Evolutionary conservation across 106 monocot genomes (phyloP).

Genomic region (Allium cepa): DNA sequence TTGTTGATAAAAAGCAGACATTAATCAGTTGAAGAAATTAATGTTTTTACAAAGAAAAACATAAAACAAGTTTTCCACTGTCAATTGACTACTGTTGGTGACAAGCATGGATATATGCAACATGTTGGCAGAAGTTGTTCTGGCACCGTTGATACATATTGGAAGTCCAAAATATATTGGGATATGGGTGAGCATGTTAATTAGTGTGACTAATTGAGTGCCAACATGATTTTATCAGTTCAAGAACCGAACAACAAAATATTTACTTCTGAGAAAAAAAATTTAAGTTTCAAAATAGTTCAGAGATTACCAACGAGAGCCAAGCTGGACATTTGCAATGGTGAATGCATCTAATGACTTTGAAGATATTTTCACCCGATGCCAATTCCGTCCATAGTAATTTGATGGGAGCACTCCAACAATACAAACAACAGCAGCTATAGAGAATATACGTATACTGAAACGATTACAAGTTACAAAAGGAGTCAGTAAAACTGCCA

Average conservation of each 20-base stretch:
- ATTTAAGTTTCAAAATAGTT: neutral
- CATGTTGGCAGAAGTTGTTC: too few relatives aligned
- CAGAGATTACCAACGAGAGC: slow-evolving; percentile 43
- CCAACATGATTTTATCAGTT: too few relatives aligned
- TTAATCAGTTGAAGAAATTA: too few relatives aligned
- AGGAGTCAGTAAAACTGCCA: neutral
- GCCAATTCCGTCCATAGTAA: slow-evolving; percentile 61
- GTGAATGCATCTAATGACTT: slow-evolving; percentile 65
- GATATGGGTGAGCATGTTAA: too few relatives aligned
- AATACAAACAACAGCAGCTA: slow-evolving; percentile 63
- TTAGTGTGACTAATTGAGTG: too few relatives aligned
- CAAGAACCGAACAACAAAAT: neutral
- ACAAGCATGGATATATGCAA: too few relatives aligned
- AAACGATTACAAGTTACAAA: neutral
- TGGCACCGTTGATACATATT: too few relatives aligned
- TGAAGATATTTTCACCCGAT: slow-evolving; percentile 34
- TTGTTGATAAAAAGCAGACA: neutral
- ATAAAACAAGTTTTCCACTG: too few relatives aligned
- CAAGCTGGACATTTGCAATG: slow-evolving; percentile 49
- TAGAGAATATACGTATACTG: slow-evolving; percentile 72
- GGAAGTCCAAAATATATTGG: too few relatives aligned
- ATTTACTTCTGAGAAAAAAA: neutral
- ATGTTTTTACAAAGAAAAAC: too few relatives aligned
- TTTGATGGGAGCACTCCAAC: slow-evolving; percentile 60
- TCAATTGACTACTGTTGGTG: too few relatives aligned